Evolutionary conservation across 148 eudicot species (phyloP).

Genomic region (Chenopodium formosanum): DNA sequence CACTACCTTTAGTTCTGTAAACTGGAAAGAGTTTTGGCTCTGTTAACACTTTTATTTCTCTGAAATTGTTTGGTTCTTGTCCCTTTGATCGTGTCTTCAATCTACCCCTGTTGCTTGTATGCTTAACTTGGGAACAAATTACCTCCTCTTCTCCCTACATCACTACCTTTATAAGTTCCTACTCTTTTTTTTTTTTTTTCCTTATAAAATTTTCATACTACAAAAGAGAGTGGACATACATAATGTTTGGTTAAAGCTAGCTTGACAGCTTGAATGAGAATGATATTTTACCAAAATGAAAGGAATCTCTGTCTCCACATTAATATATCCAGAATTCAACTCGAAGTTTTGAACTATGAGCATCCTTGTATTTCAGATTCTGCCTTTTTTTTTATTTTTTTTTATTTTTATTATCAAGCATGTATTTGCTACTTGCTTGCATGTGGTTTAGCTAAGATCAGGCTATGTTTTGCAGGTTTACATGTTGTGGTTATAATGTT

Average conservation of each 20-base stretch:
- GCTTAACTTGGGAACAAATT: neutral
- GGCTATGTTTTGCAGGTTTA: conserved; percentile 51
- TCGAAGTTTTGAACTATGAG: neutral
- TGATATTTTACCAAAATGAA: neutral
- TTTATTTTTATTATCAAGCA: neutral
- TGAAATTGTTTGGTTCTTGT: neutral
- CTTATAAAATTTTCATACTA: too few relatives aligned
- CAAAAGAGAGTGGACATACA: neutral
- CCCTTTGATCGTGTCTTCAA: neutral
- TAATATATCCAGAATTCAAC: neutral
- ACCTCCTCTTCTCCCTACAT: neutral
- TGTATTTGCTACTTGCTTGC: neutral
- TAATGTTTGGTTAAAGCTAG: neutral
- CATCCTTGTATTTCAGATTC: neutral
- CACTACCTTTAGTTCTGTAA: neutral
- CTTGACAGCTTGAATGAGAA: neutral
- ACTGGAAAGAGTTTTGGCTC: neutral
- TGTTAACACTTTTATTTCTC: neutral
- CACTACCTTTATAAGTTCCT: neutral
- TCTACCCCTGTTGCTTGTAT: neutral
- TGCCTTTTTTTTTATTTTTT: neutral
- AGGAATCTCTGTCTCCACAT: neutral
- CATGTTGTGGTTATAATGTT: conserved; percentile 87
- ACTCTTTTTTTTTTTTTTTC: neutral
- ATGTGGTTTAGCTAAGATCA: neutral